Conservation (phyloP, 129 eudicot species). For the Logfia minima region DNA sequence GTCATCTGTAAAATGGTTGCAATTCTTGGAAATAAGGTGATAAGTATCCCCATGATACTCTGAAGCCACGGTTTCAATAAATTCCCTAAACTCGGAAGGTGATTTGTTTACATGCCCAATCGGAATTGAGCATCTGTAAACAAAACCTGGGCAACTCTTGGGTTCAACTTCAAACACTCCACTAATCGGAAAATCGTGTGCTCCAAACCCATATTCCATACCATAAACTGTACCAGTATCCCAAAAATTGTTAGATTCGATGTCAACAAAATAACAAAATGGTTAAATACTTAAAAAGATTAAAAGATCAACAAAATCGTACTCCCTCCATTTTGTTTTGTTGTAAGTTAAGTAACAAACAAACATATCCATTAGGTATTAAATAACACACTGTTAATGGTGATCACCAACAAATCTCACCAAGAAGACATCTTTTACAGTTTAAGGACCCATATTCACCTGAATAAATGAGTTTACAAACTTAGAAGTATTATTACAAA, state of each 20-base stretch:
- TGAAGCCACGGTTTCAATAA: slow-evolving; percentile 61
- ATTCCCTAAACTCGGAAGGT: slow-evolving; percentile 49
- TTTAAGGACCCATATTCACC: background rate
- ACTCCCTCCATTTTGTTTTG: background rate
- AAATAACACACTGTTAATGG: background rate
- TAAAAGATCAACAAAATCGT: background rate
- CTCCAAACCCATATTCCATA: slow-evolving; percentile 84
- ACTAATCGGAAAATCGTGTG: slow-evolving; percentile 75
- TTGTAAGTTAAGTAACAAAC: background rate
- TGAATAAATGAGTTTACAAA: background rate
- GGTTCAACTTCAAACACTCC: slow-evolving; percentile 92
- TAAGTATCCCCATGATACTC: slow-evolving; percentile 86
- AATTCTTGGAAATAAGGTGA: slow-evolving; percentile 74
- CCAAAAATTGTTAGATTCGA: background rate
- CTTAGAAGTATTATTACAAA: background rate
- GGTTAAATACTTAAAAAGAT: background rate
- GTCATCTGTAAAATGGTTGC: slow-evolving; percentile 87
- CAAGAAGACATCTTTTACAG: background rate
- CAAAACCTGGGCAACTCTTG: slow-evolving; percentile 70
- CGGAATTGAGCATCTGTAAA: slow-evolving; percentile 64
- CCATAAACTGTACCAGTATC: slow-evolving; percentile 53
- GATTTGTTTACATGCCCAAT: slow-evolving; percentile 55
- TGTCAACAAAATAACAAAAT: background rate
- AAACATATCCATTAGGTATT: background rate
- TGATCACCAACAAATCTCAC: background rate